phyloP scores from a whole-genome alignment of 2,329 filamentous ascomycete species.

The Cercospora canescens region DNA sequence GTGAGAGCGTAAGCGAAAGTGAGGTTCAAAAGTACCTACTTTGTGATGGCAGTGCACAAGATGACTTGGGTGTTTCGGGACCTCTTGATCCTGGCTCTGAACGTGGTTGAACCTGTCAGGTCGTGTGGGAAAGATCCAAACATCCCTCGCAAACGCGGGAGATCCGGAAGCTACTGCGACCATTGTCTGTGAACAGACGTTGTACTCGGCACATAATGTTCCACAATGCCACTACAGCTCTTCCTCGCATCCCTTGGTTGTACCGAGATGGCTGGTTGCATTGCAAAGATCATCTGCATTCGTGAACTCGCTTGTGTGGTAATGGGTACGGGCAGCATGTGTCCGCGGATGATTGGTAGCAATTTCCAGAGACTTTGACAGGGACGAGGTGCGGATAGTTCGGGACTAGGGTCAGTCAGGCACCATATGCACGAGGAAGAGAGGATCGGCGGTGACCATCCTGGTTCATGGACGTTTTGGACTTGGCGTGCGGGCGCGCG shows the following conservation, averaged over 20 bases:
- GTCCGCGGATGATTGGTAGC: neutral
- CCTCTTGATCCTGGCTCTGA: neutral
- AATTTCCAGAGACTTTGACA: slow-evolving; percentile 6
- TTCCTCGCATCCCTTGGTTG: neutral
- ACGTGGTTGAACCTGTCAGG: slow-evolving; percentile 1
- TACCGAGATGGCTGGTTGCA: neutral
- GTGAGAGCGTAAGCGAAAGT: neutral
- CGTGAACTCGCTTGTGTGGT: neutral
- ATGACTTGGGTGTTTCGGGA: neutral
- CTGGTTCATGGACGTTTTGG: neutral
- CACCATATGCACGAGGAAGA: neutral
- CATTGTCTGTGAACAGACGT: neutral
- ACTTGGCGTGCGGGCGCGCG: neutral
- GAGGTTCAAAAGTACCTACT: neutral
- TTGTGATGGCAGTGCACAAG: neutral
- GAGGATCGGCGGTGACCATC: neutral
- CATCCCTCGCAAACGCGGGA: slow-evolving; percentile 1
- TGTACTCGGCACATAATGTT: neutral
- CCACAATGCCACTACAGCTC: neutral
- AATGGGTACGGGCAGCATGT: neutral
- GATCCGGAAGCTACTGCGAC: neutral
- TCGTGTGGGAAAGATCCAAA: neutral
- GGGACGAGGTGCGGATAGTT: neutral
- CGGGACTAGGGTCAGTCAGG: neutral
- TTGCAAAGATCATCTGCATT: neutral